Evolutionary conservation across 148 eudicot genomes (phyloP).

Genomic region (Rhododendron ovatum): DNA sequence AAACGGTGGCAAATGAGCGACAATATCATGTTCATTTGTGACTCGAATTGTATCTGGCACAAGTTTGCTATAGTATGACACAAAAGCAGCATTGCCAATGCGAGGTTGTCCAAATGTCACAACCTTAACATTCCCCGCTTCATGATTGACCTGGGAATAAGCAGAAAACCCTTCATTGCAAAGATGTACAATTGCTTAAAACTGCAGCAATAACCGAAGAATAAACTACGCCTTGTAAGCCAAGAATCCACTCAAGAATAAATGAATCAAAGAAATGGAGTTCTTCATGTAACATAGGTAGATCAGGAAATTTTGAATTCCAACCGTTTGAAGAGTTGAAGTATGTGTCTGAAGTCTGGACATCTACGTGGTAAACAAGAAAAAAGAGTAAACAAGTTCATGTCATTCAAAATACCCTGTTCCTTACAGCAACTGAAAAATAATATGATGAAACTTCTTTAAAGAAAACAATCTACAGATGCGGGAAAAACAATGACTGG

Average conservation of each 20-base stretch:
- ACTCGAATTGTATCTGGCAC: slow-evolving; percentile 86
- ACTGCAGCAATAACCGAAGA: background rate
- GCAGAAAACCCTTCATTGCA: background rate
- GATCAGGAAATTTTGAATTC: background rate
- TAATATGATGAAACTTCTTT: background rate
- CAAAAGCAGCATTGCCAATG: slow-evolving; percentile 86
- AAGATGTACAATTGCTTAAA: background rate
- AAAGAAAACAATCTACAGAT: background rate
- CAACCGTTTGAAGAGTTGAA: background rate
- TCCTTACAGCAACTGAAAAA: background rate
- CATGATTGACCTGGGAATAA: slow-evolving; percentile 55
- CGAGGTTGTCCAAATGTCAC: slow-evolving; percentile 97
- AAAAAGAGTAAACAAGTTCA: background rate
- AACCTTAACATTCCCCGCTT: slow-evolving; percentile 56
- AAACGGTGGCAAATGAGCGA: slow-evolving; percentile 93
- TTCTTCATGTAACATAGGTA: background rate
- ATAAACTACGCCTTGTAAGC: background rate
- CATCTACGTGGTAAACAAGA: background rate
- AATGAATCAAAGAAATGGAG: background rate
- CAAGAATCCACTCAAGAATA: background rate
- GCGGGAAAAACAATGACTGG: background rate
- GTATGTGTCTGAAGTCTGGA: background rate
- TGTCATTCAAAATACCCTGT: background rate
- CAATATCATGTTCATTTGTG: slow-evolving; percentile 79
- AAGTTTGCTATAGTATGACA: slow-evolving; percentile 51